Conservation (phyloP, 2,329 filamentous ascomycete species). For the Colletotrichum theobromicola region DNA sequence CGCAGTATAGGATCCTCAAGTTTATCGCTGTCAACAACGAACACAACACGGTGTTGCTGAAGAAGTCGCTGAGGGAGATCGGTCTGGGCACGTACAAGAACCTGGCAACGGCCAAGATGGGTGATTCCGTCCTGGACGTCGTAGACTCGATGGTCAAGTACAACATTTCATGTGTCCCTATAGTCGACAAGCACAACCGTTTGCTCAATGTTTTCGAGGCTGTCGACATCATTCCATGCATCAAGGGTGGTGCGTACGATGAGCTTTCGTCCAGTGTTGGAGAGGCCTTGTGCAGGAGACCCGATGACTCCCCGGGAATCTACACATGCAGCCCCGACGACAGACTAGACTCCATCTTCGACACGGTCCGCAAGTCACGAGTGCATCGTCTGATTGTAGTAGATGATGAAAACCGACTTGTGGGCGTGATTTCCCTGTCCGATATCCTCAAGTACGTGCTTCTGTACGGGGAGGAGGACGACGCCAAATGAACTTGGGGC, state of each 20-base stretch:
- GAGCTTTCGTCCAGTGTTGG: slow-evolving; percentile 86
- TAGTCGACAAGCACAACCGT: slow-evolving; percentile 77
- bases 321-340: slow-evolving; percentile 95
- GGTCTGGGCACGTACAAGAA: slow-evolving; percentile 84
- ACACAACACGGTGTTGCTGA: slow-evolving; percentile 84
- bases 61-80: slow-evolving; percentile 85
- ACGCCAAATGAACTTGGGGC: background rate
- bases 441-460: slow-evolving; percentile 97
- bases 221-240: slow-evolving; percentile 94
- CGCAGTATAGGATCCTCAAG: slow-evolving; percentile 97
- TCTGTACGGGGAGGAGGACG: slow-evolving; percentile 74
- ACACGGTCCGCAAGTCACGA: slow-evolving; percentile 92
- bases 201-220: slow-evolving; percentile 98
- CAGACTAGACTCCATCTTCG: slow-evolving; percentile 92
- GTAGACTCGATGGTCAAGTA: slow-evolving; percentile 91
- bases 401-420: slow-evolving; percentile 85
- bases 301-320: slow-evolving; percentile 93
- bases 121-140: slow-evolving; percentile 89
- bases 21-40: slow-evolving; percentile 95
- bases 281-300: slow-evolving; percentile 84
- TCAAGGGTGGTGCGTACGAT: slow-evolving; percentile 92
- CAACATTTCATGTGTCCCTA: slow-evolving; percentile 94
- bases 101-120: slow-evolving; percentile 85
- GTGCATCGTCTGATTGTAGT: slow-evolving; percentile 94
- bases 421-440: slow-evolving; percentile 89